Evolutionary conservation across 2,329 filamentous ascomycete species (phyloP), one percentile per base, ranked within the genome.

Genomic region (Talaromyces sp.): DNA sequence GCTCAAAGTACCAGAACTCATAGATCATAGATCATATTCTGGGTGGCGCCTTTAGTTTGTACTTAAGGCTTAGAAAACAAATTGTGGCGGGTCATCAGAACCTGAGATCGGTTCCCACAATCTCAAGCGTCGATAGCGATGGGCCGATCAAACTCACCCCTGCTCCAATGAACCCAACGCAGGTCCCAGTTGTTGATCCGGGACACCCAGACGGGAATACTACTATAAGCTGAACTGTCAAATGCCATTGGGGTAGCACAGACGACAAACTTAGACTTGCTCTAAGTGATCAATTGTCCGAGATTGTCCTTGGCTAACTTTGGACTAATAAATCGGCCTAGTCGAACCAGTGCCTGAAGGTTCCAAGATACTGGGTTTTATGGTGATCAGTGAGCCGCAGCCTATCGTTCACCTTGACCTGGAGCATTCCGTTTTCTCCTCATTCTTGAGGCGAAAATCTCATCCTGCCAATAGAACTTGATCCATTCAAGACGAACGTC

Each of bases 61-160:
- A 61, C 55, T 59, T 60, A 61, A 48, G 63, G 58, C 62, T 61
- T 64, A 58, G 55, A 61, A 52, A 62, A 25, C 23, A 31, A 65
- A 59, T 56, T 58, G 59, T 62, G 48, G 59, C 62, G 59, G 37
- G 63, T 60, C 46, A 37, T 46, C n/a, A 63, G 60, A 61, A 66
- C 28, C 7, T 66, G 56, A 52, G 40, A 58, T 64, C 65, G 50
- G 42, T 62, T 63, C 60, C 58, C 63, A 62, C 60, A 63, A 46
- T 60, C 60, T 64, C 18, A 39, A 62, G 64, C 62, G 64, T 62
- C 64, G 66, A 61, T 65, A 62, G 58, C 52, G 35, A 63, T 58
- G 58, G 57, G 67, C 37, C 64, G 68, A 69, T 71, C 68, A 67
- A 55, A 57, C 57, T 65, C 63, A 64, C 65, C 65, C 66, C 63